Evolutionary conservation across 805 yeast species (phyloP).

Genomic region (Yarrowia sp.): DNA sequence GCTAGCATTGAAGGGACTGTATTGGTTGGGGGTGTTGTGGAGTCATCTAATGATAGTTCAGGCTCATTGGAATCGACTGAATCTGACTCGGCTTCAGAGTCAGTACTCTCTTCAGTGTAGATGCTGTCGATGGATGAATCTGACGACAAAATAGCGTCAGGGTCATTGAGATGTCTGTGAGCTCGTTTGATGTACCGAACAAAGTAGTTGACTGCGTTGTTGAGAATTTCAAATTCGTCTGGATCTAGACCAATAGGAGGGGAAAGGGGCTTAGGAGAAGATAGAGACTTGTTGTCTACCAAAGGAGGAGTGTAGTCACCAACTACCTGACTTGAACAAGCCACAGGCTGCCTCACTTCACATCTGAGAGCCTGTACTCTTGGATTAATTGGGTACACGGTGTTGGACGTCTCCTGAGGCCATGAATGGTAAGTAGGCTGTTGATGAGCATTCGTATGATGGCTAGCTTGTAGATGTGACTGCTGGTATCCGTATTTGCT

Average conservation of each 20-base stretch:
- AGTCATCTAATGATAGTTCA: too few species aligned
- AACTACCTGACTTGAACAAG: too few species aligned
- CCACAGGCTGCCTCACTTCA: neutral
- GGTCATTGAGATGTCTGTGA: neutral
- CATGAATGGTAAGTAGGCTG: neutral
- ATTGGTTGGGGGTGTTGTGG: neutral
- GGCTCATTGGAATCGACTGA: neutral
- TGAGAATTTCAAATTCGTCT: neutral
- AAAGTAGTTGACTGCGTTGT: conserved; percentile 15
- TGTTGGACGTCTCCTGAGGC: neutral
- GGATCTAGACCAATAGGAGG: too few species aligned
- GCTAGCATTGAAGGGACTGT: neutral
- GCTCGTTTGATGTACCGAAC: neutral
- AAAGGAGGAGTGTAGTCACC: too few species aligned
- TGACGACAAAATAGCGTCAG: neutral
- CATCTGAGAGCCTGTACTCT: neutral
- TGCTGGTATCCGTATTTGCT: too few species aligned
- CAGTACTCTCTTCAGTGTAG: neutral
- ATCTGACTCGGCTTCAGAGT: neutral
- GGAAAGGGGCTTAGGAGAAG: too few species aligned
- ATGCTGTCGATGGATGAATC: neutral
- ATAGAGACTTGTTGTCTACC: too few species aligned
- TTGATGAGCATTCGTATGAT: too few species aligned
- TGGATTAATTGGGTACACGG: neutral
- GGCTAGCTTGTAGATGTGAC: neutral